phyloP scores from a whole-genome alignment of 2,329 filamentous ascomycete species.

The Arthroderma sp. region DNA sequence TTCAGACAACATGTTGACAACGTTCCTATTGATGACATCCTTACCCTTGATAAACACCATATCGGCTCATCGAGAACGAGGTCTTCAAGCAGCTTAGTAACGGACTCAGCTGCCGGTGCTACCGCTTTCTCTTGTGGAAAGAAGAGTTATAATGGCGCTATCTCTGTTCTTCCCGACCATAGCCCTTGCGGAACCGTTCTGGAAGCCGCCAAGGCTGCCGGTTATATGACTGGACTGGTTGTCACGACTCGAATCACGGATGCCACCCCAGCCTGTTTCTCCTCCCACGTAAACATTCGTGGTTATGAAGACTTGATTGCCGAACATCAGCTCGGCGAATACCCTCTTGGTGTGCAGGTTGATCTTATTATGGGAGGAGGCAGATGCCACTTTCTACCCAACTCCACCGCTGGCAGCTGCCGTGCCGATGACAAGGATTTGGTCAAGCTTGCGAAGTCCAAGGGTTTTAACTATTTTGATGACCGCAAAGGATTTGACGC shows the following conservation, averaged over 20 bases:
- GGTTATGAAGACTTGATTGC: conserved; percentile 82
- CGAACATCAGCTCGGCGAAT: conserved; percentile 78
- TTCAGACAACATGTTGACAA: conserved; percentile 68
- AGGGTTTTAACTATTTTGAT: conserved; percentile 70
- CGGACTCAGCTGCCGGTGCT: conserved; percentile 91
- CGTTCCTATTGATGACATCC: conserved; percentile 60
- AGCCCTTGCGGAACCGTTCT: conserved; percentile 83
- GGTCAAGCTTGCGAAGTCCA: conserved; percentile 57
- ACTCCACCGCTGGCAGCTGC: conserved; percentile 69
- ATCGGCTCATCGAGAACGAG: conserved; percentile 83
- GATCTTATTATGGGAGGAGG: conserved; percentile 91
- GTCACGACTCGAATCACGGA: conserved; percentile 93
- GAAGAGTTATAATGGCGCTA: conserved; percentile 97
- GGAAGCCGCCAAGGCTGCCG: conserved; percentile 83
- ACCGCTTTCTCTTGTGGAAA: conserved; percentile 86
- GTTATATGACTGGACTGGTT: conserved; percentile 85
- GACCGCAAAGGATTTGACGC: conserved; percentile 63
- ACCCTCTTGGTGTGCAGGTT: conserved; percentile 73
- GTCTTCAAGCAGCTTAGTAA: conserved; percentile 73
- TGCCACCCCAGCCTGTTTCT: conserved; percentile 91
- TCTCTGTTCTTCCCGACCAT: conserved; percentile 74
- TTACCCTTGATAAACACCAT: conserved; percentile 75
- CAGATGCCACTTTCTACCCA: conserved; percentile 83
- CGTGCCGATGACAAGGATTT: conserved; percentile 68
- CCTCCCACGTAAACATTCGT: conserved; percentile 69